These are phyloP conservation scores for Barnettozyma sucrosica DNA, from an alignment of 805 yeast genomes.

Conservation along the genomic window DNA sequence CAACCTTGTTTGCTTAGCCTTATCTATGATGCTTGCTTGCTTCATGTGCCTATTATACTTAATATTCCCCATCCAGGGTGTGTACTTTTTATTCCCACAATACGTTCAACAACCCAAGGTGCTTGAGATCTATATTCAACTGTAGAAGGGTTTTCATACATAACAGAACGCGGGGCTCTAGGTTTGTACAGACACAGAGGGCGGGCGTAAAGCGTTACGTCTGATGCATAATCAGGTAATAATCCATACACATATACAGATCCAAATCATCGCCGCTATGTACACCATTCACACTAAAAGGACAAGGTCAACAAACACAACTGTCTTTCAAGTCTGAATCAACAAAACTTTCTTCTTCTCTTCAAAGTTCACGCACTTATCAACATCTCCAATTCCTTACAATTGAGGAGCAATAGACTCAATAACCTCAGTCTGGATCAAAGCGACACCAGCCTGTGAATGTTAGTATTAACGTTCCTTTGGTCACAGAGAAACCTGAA, in stretches of 20 bases:
- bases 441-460: slow-evolving; percentile 57
- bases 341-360: background rate
- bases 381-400: background rate
- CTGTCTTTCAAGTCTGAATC: background rate
- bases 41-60: background rate
- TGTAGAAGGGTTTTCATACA: too few species aligned
- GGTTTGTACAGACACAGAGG: too few species aligned
- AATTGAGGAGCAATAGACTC: slow-evolving; percentile 76
- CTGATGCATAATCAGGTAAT: background rate
- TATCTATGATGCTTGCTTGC: background rate
- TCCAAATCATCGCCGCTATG: background rate
- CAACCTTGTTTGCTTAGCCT: background rate
- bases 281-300: background rate
- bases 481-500: background rate
- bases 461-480: background rate
- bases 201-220: too few species aligned
- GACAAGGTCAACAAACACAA: background rate
- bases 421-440: slow-evolving; percentile 75
- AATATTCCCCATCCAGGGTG: background rate
- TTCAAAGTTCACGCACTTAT: background rate
- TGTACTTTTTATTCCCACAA: background rate
- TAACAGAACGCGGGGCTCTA: too few species aligned
- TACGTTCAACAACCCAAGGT: background rate
- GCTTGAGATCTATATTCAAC: background rate
- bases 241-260: background rate